Percentiles rank a stretch among this genome's conserved stretches.
Conservation (phyloP, 2,329 filamentous ascomycete species). For the Ophiostoma ips region DNA sequence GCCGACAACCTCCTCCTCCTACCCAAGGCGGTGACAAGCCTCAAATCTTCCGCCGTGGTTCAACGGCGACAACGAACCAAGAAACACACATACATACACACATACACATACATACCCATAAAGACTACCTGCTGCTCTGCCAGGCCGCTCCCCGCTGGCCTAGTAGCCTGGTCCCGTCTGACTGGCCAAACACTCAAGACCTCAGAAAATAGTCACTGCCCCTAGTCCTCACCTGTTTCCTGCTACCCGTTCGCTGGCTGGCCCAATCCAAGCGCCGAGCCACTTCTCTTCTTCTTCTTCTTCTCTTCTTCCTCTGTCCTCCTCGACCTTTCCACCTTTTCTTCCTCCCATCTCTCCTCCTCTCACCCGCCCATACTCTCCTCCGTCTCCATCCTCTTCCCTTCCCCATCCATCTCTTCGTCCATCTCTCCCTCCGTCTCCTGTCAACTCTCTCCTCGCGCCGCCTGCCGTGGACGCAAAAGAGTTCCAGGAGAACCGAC, state of each 20-base stretch:
- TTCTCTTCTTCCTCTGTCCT: too few species aligned
- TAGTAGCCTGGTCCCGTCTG: background rate
- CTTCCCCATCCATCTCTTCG: background rate
- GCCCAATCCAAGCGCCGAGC: background rate
- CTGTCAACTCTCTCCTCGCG: background rate
- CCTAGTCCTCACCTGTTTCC: constrained; percentile 2
- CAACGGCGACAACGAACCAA: constrained; percentile 1
- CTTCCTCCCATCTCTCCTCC: background rate
- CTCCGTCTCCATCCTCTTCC: background rate
- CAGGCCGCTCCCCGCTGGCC: background rate
- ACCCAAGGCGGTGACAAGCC: constrained; percentile 4
- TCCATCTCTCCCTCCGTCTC: background rate
- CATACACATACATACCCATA: background rate
- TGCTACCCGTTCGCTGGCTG: constrained; percentile 8
- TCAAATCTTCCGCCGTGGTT: constrained; percentile 1
- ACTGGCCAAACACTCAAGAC: background rate
- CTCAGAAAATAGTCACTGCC: background rate
- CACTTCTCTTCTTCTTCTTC: background rate
- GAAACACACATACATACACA: constrained; percentile 1
- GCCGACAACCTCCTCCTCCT: constrained; percentile 3
- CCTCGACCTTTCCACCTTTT: too few species aligned
- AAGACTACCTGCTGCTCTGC: background rate
- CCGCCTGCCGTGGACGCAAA: background rate
- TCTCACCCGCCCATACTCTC: background rate
- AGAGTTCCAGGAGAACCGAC: background rate